These are phyloP conservation scores for Aspergillus puulaauensis DNA, from an alignment of 2,329 filamentous ascomycete genomes.

Conservation along the genomic window DNA sequence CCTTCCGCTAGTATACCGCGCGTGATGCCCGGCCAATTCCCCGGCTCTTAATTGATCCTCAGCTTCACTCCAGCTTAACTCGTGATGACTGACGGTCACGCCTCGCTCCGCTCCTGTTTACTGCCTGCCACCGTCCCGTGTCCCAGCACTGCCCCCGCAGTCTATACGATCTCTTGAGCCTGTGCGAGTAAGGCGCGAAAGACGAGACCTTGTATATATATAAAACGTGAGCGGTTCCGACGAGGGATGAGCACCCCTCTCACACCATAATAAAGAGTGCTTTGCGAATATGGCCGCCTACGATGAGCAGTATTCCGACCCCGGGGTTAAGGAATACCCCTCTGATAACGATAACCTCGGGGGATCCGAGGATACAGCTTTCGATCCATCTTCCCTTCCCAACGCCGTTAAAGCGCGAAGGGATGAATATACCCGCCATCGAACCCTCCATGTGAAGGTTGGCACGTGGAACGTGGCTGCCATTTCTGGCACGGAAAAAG, in stretches of 20 bases:
- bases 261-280: neutral
- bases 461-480: constrained; percentile 95
- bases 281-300: constrained; percentile 15
- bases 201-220: neutral
- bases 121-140: constrained; percentile 8
- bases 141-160: neutral
- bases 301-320: constrained; percentile 8
- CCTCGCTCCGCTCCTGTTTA: constrained; percentile 2
- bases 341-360: constrained; percentile 17
- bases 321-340: constrained; percentile 12
- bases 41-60: constrained; percentile 4
- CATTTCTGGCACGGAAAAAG: constrained; percentile 79
- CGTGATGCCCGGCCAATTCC: constrained; percentile 12
- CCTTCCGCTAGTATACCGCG: constrained; percentile 8
- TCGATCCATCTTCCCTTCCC: constrained; percentile 47
- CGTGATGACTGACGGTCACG: constrained; percentile 16
- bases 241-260: neutral
- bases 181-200: neutral
- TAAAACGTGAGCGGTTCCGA: neutral
- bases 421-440: constrained; percentile 74
- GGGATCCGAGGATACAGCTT: constrained; percentile 14
- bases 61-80: constrained; percentile 3
- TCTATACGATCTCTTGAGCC: neutral
- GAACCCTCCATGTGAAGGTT: constrained; percentile 79
- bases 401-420: constrained; percentile 68